Evolutionary conservation across 1,284 basidiomycete species (phyloP), one percentile per base, ranked within the genome.

Genomic region (Earliella scabrosa): DNA sequence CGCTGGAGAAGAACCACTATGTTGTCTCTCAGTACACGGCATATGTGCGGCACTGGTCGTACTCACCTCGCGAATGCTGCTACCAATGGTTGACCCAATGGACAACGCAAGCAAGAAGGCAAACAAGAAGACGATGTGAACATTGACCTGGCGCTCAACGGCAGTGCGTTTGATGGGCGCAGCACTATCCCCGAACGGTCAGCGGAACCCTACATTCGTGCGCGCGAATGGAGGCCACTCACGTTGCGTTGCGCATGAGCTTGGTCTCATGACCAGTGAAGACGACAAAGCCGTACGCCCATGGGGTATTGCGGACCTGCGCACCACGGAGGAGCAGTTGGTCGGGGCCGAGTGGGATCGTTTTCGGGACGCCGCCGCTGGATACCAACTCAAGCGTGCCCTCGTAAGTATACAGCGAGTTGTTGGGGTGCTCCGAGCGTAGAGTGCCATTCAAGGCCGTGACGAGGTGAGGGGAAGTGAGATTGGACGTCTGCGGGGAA

Each of bases 231-330:
- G 21, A 34, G n/a, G n/a, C 5, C 4, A 58, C 91, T 76, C 68
- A 94, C 92, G 97, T 98, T 39, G 90, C 89, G 63, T 92, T 99
- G 54, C 94, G 85, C 95, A 99, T 97, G 41, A 99, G 76, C 75
- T 99, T 99, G 27, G 97, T 99, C 76, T 99, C 96, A 68, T 99
- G 97, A 0, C 97, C 97, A 0, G 95, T 98, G 67, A 97, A 98
- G 27, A 98, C 92, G 31, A 91, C 90, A 2, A 99, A 71, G 18
- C 97, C 97, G 72, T 97, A 99, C 29, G 91, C 85, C 97, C 97
- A 99, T 8, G 91, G 89, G 2, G 97, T 98, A 71, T 99, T 99
- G 56, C 97, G 82, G 60, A 99, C 75, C 72, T 99, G 97, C 18
- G 97, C 95, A 1, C 97, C 97, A 49, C 97, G 87, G 35, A 99